Percentiles rank a stretch among this genome's conserved stretches.
Conservation (phyloP, 257 asterid genomes). For the Catharanthus roseus region DNA sequence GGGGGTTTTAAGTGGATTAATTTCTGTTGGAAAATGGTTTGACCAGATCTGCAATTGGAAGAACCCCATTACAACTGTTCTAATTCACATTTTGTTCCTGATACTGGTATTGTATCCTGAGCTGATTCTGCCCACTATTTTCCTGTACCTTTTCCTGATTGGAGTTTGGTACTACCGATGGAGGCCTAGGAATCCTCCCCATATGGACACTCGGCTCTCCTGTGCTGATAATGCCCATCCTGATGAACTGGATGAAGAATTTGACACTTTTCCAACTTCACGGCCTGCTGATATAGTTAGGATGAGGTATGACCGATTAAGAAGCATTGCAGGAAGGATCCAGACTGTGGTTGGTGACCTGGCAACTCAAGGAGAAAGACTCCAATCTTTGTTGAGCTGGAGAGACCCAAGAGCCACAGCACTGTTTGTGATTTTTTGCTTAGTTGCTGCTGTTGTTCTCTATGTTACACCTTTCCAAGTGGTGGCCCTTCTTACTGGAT, state of each 20-base stretch:
- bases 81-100: slow-evolving; percentile 40
- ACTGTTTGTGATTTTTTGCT: slow-evolving; percentile 37
- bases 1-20: slow-evolving; percentile 42
- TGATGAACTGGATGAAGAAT: slow-evolving; percentile 51
- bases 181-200: slow-evolving; percentile 55
- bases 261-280: slow-evolving; percentile 49
- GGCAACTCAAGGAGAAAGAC: slow-evolving; percentile 54
- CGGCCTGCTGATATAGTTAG: slow-evolving; percentile 42
- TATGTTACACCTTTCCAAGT: slow-evolving; percentile 47
- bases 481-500: slow-evolving; percentile 32
- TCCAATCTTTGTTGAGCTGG: slow-evolving; percentile 49
- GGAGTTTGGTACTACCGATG: slow-evolving; percentile 51
- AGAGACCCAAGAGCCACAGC: slow-evolving; percentile 55
- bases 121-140: slow-evolving; percentile 47
- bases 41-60: slow-evolving; percentile 52
- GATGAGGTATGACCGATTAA: slow-evolving; percentile 47
- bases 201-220: slow-evolving; percentile 48
- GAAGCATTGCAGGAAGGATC: slow-evolving; percentile 46
- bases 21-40: slow-evolving; percentile 50
- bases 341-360: slow-evolving; percentile 49
- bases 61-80: slow-evolving; percentile 45
- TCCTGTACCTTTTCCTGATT: slow-evolving; percentile 43
- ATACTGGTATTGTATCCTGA: slow-evolving; percentile 45
- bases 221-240: slow-evolving; percentile 44
- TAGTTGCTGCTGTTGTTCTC: slow-evolving; percentile 37